phyloP scores from a whole-genome alignment of 306 rosid species.

The Dryas drummondii region DNA sequence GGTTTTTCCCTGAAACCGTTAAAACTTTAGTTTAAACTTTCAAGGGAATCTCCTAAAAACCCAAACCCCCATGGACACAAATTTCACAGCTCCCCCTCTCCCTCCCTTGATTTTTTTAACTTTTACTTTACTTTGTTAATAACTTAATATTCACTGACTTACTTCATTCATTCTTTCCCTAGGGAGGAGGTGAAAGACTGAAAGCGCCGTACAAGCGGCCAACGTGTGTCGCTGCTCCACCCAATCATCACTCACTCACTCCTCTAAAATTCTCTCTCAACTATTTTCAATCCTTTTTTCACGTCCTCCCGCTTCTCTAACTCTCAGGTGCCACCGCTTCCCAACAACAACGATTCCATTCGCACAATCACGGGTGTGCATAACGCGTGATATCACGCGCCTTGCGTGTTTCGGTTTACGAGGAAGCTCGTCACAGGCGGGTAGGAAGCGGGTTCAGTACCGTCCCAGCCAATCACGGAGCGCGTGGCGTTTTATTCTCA shows the following conservation, averaged over 20 bases:
- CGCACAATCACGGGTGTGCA: not conserved
- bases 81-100: no score
- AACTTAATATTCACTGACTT: no score
- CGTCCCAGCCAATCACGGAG: not conserved
- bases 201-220: constrained; percentile 18
- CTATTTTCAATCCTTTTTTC: constrained; percentile 13
- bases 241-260: constrained; percentile 20
- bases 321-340: no score
- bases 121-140: no score
- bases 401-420: not conserved
- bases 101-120: no score
- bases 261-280: constrained; percentile 8
- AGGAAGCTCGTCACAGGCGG: not conserved
- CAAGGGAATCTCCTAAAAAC: no score
- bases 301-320: constrained; percentile 21
- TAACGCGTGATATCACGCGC: not conserved
- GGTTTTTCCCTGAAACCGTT: no score
- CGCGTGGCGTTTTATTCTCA: not conserved
- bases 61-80: no score
- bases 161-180: not conserved
- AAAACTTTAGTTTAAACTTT: no score
- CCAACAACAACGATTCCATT: not conserved
- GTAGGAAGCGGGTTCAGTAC: not conserved
- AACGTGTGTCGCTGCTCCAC: not conserved
- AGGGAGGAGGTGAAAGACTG: not conserved